phyloP scores from a whole-genome alignment of 805 yeast species.

The Lipomyces chichibuensis region DNA sequence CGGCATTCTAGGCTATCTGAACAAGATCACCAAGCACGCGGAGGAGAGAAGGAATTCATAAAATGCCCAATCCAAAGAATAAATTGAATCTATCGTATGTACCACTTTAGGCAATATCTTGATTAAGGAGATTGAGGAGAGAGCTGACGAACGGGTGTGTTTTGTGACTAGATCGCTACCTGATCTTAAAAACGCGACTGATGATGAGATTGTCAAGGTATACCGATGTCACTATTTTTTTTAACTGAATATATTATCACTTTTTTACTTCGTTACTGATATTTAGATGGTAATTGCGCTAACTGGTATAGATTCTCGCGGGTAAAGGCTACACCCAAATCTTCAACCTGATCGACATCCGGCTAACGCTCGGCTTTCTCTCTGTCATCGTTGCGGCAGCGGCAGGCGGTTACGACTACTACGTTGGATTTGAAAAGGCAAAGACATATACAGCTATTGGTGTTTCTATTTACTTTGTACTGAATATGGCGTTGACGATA shows the following conservation, averaged over 20 bases:
- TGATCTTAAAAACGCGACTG: constrained; percentile 42
- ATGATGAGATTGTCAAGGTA: constrained; percentile 41
- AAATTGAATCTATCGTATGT: constrained; percentile 31
- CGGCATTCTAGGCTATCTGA: too few relatives aligned
- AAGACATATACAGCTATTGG: constrained; percentile 40
- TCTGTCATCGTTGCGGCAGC: constrained; percentile 42
- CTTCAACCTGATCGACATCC: constrained; percentile 37
- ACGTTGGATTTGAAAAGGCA: constrained; percentile 42
- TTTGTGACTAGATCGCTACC: constrained; percentile 37
- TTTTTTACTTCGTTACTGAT: background rate
- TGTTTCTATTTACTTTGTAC: constrained; percentile 39
- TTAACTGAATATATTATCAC: background rate
- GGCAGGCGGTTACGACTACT: constrained; percentile 40
- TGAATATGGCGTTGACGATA: constrained; percentile 35
- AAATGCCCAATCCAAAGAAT: background rate
- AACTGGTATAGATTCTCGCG: constrained; percentile 31
- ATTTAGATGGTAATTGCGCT: background rate
- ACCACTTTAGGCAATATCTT: background rate
- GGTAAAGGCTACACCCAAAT: constrained; percentile 40
- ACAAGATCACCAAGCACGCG: background rate
- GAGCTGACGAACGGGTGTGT: background rate
- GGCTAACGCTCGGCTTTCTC: constrained; percentile 41
- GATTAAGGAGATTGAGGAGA: background rate
- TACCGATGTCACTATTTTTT: background rate
- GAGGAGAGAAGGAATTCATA: background rate